Percentiles rank a stretch among this genome's conserved stretches.
Conservation (phyloP, 176 grass and related monocot genomes). For the Oryza officinalis region DNA sequence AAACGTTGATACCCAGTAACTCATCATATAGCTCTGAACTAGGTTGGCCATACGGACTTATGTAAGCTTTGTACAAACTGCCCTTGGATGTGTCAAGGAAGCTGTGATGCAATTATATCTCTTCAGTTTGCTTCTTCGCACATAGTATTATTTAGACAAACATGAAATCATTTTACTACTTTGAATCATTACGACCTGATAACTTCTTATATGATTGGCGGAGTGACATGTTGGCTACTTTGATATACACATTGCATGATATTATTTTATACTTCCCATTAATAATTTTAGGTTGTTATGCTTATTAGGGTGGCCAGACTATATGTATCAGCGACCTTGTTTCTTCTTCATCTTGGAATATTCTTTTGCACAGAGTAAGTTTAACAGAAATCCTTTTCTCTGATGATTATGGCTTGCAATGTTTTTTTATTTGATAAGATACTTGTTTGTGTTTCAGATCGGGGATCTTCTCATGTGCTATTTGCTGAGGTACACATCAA, state of each 20-base stretch:
- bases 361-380: slow-evolving; percentile 50
- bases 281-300: slow-evolving; percentile 5
- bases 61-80: not conserved
- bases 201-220: not conserved
- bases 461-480: slow-evolving; percentile 62
- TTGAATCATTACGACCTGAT: not conserved
- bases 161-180: not conserved
- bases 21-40: not conserved
- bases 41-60: not conserved
- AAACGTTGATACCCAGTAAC: not conserved
- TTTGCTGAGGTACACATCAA: slow-evolving; percentile 37
- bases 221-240: not conserved
- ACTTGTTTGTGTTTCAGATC: slow-evolving; percentile 37
- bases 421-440: slow-evolving; percentile 20
- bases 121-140: not conserved
- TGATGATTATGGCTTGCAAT: not conserved
- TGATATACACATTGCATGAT: not conserved
- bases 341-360: slow-evolving; percentile 50
- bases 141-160: not conserved
- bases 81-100: not conserved
- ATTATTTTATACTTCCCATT: slow-evolving; percentile 8
- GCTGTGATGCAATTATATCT: not conserved
- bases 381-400: not conserved
- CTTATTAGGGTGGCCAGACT: slow-evolving; percentile 32
- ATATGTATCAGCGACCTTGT: slow-evolving; percentile 21